These are phyloP conservation scores for Barnettozyma sp. DNA, from an alignment of 805 yeast species.

Conservation along the genomic window DNA sequence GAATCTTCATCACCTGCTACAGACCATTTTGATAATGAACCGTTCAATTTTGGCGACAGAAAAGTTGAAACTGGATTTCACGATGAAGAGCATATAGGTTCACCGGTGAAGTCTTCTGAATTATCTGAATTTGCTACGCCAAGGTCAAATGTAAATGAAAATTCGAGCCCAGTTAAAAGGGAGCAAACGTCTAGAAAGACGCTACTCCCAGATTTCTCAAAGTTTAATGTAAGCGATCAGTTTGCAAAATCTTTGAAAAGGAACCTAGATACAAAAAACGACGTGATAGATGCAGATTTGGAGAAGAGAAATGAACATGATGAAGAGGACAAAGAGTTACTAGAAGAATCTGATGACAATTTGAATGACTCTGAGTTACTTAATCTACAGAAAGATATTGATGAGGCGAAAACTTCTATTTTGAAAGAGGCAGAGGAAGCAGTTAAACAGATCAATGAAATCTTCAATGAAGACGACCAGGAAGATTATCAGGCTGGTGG, in stretches of 20 bases:
- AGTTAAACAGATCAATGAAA: conserved; percentile 20
- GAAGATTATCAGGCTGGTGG: background rate
- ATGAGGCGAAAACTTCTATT: conserved; percentile 18
- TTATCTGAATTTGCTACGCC: conserved; percentile 1
- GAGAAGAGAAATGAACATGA: too few relatives aligned
- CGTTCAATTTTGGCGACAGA: conserved; percentile 13
- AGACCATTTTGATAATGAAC: conserved; percentile 2
- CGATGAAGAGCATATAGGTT: conserved; percentile 11
- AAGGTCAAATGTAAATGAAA: background rate
- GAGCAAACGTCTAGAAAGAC: conserved; percentile 19
- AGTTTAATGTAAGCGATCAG: conserved; percentile 27
- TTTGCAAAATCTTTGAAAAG: conserved; percentile 32
- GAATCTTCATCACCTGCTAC: conserved; percentile 17
- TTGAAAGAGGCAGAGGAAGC: conserved; percentile 26
- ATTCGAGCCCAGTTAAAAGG: conserved; percentile 1
- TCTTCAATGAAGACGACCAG: conserved; percentile 10
- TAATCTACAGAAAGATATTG: conserved; percentile 22
- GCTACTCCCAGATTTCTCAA: conserved; percentile 27
- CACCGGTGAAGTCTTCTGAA: conserved; percentile 4
- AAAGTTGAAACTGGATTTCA: conserved; percentile 1
- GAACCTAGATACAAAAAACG: conserved; percentile 2
- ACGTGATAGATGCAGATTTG: background rate
- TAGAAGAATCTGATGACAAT: conserved; percentile 9
- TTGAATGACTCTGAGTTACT: conserved; percentile 15
- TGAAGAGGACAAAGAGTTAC: conserved; percentile 9